Conservation (phyloP, 352 stramenopile species). For the Elongisporangium anandrum region DNA sequence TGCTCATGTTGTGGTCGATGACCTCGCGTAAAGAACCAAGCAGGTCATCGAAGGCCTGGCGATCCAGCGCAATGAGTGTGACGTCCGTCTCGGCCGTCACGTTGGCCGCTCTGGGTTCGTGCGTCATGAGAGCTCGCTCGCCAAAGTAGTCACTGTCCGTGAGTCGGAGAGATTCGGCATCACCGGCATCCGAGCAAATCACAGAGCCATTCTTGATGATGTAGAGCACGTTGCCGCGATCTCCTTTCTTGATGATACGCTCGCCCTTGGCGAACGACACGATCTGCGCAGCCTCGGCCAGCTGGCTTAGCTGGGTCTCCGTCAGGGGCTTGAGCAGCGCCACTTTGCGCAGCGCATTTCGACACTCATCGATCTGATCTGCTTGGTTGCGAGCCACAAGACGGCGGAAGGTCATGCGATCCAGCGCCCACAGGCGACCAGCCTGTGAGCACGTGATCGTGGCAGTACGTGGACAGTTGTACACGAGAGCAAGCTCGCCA, state of each 20-base stretch:
- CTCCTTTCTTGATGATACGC: slow-evolving; percentile 82
- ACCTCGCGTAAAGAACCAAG: slow-evolving; percentile 90
- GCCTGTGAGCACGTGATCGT: slow-evolving; percentile 60
- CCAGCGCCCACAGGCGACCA: slow-evolving; percentile 77
- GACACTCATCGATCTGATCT: slow-evolving; percentile 61
- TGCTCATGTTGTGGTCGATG: slow-evolving; percentile 86
- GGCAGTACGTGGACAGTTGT: slow-evolving; percentile 93
- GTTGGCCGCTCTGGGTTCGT: slow-evolving; percentile 87
- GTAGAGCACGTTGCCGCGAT: slow-evolving; percentile 78
- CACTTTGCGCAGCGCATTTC: slow-evolving; percentile 61
- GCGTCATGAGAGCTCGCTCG: slow-evolving; percentile 88
- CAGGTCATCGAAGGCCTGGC: slow-evolving; percentile 92
- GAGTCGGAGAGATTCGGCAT: slow-evolving; percentile 35
- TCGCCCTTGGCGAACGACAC: slow-evolving; percentile 64
- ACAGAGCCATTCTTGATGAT: slow-evolving; percentile 79
- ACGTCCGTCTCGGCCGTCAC: slow-evolving; percentile 77
- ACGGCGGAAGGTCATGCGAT: slow-evolving; percentile 81
- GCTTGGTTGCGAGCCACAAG: slow-evolving; percentile 78
- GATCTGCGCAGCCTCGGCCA: slow-evolving; percentile 62
- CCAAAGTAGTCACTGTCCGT: slow-evolving; percentile 90
- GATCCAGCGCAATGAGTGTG: slow-evolving; percentile 81
- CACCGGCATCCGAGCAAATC: slow-evolving; percentile 49
- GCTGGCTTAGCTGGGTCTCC: slow-evolving; percentile 51
- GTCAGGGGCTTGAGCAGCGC: slow-evolving; percentile 44
- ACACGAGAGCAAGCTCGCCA: slow-evolving; percentile 94